A percentile compares a stretch with the other conserved stretches of the same genome.
Conservation (phyloP, 2,329 filamentous ascomycete genomes). For the Hymenoscyphus infarciens region DNA sequence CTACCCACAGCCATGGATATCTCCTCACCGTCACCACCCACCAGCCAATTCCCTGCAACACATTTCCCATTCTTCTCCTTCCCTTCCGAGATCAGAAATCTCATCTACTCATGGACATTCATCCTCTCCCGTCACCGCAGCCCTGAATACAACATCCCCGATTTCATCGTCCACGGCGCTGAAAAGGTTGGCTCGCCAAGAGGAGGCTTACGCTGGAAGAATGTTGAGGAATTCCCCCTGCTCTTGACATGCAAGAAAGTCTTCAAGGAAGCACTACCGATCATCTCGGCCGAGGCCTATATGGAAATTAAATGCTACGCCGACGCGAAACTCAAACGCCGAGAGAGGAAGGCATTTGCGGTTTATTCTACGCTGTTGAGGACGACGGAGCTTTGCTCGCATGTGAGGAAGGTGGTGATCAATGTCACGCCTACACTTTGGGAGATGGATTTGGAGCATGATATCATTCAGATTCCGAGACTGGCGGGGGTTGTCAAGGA, state of each 20-base stretch:
- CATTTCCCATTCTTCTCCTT: conserved; percentile 7
- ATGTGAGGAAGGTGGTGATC: conserved; percentile 5
- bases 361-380: conserved; percentile 1
- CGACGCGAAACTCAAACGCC: neutral
- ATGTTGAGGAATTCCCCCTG: conserved; percentile 5
- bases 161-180: conserved; percentile 9
- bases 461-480: neutral
- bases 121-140: conserved; percentile 5
- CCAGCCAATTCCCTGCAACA: neutral
- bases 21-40: neutral
- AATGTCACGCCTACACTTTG: conserved; percentile 8
- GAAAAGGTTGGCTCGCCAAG: neutral
- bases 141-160: conserved; percentile 10
- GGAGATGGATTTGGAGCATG: neutral
- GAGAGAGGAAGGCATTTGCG: conserved; percentile 3
- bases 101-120: conserved; percentile 12
- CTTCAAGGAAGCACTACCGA: conserved; percentile 9
- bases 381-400: neutral
- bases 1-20: neutral
- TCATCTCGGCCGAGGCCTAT: conserved; percentile 6
- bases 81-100: conserved; percentile 10
- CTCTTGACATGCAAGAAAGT: conserved; percentile 7
- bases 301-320: conserved; percentile 11
- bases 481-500: conserved; percentile 9
- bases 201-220: conserved; percentile 9